These are phyloP conservation scores for Petunia axillaris DNA, from an alignment of 257 asterid species.

Conservation along the genomic window DNA sequence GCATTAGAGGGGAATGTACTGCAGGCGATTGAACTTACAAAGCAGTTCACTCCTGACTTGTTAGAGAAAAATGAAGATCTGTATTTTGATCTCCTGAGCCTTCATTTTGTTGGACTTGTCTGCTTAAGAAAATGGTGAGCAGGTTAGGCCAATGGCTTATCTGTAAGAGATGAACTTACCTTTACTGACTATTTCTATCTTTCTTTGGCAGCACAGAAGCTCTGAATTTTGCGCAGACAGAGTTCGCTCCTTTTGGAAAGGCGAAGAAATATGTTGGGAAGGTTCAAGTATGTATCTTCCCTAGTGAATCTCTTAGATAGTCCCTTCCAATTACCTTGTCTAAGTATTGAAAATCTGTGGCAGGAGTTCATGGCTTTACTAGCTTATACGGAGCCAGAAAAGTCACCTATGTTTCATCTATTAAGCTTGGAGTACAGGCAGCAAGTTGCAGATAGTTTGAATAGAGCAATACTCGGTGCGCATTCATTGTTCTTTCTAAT, in stretches of 20 bases:
- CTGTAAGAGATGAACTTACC: not conserved
- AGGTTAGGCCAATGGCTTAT: not conserved
- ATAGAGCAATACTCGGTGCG: slow-evolving; percentile 85
- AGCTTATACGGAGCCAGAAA: slow-evolving; percentile 94
- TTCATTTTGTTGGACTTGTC: slow-evolving; percentile 78
- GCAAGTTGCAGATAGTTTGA: slow-evolving; percentile 80
- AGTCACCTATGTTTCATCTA: slow-evolving; percentile 89
- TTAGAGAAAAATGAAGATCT: slow-evolving; percentile 76
- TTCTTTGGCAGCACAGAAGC: slow-evolving; percentile 85
- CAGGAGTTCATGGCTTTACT: slow-evolving; percentile 88
- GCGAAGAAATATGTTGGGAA: slow-evolving; percentile 71
- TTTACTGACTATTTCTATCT: slow-evolving; percentile 24
- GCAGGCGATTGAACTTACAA: slow-evolving; percentile 85
- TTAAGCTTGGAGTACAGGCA: slow-evolving; percentile 76
- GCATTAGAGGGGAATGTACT: slow-evolving; percentile 65
- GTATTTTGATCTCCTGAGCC: slow-evolving; percentile 88
- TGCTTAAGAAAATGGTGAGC: slow-evolving; percentile 75
- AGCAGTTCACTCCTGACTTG: slow-evolving; percentile 70
- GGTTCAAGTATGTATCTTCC: slow-evolving; percentile 63
- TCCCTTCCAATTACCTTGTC: slow-evolving; percentile 22
- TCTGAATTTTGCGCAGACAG: slow-evolving; percentile 75
- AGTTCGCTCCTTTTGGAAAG: slow-evolving; percentile 78
- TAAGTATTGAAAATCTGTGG: slow-evolving; percentile 25
- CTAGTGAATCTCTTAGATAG: not conserved
- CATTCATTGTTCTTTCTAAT: not conserved